Conservation (phyloP, 345 rosid species). For the Passiflora organensis region DNA sequence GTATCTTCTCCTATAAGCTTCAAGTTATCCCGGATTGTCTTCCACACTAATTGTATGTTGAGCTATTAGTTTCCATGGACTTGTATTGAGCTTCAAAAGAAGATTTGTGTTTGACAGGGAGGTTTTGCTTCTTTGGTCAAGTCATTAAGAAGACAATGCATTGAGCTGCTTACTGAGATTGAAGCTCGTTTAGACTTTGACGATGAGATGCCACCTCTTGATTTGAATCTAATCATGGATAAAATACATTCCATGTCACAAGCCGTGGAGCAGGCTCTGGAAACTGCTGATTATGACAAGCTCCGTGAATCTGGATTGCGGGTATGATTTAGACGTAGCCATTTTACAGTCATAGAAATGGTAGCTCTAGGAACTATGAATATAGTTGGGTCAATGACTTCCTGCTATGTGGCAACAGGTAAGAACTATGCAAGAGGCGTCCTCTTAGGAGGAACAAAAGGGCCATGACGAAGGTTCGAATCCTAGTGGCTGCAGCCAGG, state of each 20-base stretch:
- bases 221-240: slow-evolving; percentile 42
- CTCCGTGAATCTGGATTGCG: slow-evolving; percentile 85
- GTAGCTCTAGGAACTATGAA: slow-evolving; percentile 93
- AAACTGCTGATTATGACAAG: slow-evolving; percentile 89
- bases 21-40: neutral
- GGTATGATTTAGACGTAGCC: slow-evolving; percentile 33
- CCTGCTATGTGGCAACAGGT: slow-evolving; percentile 97
- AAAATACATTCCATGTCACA: slow-evolving; percentile 53
- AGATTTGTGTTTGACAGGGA: slow-evolving; percentile 46
- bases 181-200: slow-evolving; percentile 96
- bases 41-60: neutral
- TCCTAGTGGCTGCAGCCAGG: no score
- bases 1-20: slow-evolving; percentile 28
- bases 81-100: neutral
- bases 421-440: slow-evolving; percentile 11
- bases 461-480: no score
- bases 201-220: slow-evolving; percentile 86
- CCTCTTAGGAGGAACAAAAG: no score
- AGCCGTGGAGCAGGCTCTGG: slow-evolving; percentile 69
- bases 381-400: slow-evolving; percentile 86
- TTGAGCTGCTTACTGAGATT: slow-evolving; percentile 85
- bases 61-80: neutral
- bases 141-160: slow-evolving; percentile 70
- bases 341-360: slow-evolving; percentile 66
- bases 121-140: slow-evolving; percentile 81